Evolutionary conservation across 768 basidiomycete species (phyloP).

Genomic region (Agaricus bisporus): DNA sequence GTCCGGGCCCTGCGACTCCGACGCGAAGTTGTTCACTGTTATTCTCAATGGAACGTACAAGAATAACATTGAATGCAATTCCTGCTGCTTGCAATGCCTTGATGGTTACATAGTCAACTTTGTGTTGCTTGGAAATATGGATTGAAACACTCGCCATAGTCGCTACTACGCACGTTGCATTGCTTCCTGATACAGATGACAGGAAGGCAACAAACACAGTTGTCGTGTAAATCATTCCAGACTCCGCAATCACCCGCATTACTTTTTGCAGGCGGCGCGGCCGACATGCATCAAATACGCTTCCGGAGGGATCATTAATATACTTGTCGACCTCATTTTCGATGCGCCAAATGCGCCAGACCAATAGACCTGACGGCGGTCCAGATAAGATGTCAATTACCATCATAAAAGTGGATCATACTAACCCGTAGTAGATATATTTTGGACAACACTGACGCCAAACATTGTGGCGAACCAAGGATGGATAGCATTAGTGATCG

Average conservation of each 20-base stretch:
- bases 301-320: neutral
- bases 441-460: neutral
- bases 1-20: neutral
- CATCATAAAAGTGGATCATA: neutral
- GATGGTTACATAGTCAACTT: neutral
- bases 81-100: neutral
- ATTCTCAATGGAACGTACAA: neutral
- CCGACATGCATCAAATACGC: neutral
- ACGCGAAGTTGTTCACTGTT: neutral
- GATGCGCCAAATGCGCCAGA: no score
- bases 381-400: neutral
- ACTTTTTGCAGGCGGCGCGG: neutral
- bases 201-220: neutral
- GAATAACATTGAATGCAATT: neutral
- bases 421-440: neutral
- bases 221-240: neutral
- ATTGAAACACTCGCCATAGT: neutral
- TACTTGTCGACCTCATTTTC: neutral
- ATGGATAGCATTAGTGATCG: neutral
- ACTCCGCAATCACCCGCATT: neutral
- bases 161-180: neutral
- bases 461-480: neutral
- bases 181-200: neutral
- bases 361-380: neutral
- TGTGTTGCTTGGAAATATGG: neutral